phyloP scores from a whole-genome alignment of 768 basidiomycete species.

The Tephrocybe sp. region DNA sequence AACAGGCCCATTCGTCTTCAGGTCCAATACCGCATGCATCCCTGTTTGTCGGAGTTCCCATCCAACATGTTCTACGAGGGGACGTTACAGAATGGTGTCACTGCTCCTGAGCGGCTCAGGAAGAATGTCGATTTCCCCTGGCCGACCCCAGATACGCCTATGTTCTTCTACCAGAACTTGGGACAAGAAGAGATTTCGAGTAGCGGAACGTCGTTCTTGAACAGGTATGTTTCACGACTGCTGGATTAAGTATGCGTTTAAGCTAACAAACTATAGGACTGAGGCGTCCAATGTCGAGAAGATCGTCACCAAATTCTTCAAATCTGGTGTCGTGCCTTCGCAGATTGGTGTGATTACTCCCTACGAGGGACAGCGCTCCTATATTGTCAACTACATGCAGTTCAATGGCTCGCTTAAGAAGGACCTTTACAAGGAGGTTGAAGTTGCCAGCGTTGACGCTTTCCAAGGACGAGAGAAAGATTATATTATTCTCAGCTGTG shows the following conservation, averaged over 20 bases:
- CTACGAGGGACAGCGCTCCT: constrained; percentile 97
- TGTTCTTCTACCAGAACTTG: constrained; percentile 99
- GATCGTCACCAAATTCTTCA: constrained; percentile 99
- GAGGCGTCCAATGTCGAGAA: constrained; percentile 99
- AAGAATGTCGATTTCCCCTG: constrained; percentile 99
- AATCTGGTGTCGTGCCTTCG: constrained; percentile 90
- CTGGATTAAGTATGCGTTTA: neutral
- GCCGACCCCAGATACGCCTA: constrained; percentile 95
- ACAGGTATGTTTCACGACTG: constrained; percentile 54
- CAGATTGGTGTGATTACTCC: constrained; percentile 99
- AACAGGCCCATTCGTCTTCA: constrained; percentile 98
- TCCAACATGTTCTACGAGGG: constrained; percentile 99
- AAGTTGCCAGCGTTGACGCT: constrained; percentile 97
- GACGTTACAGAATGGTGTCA: constrained; percentile 97
- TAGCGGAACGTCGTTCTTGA: constrained; percentile 97
- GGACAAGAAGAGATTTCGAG: constrained; percentile 99
- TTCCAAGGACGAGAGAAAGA: constrained; percentile 99
- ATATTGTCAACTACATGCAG: constrained; percentile 99
- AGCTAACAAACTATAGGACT: constrained; percentile 49
- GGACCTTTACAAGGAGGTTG: constrained; percentile 98
- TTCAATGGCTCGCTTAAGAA: constrained; percentile 99
- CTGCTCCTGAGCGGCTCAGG: constrained; percentile 93
- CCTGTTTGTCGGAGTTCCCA: constrained; percentile 97
- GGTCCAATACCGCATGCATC: constrained; percentile 99
- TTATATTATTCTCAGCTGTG: constrained; percentile 97